A percentile compares a stretch with the other conserved stretches of the same genome.
Conservation (phyloP, 192 early-diverging fungal species). For the Podila epigama region DNA sequence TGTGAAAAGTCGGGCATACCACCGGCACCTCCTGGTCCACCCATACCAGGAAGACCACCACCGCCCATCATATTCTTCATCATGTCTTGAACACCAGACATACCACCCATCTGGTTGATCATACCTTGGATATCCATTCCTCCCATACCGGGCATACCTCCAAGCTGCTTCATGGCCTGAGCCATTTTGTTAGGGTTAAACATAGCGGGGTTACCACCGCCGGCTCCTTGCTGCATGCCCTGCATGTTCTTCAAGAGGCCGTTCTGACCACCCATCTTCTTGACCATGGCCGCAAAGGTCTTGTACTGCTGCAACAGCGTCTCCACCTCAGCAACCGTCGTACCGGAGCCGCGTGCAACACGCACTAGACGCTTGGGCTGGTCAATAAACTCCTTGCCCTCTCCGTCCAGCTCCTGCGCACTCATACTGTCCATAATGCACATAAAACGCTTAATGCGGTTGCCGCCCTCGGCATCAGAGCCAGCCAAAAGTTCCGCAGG, state of each 20-base stretch:
- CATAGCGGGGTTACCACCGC: constrained; percentile 26
- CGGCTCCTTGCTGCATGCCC: constrained; percentile 47
- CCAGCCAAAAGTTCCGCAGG: constrained; percentile 57
- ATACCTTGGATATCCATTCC: constrained; percentile 67
- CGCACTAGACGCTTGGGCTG: constrained; percentile 77
- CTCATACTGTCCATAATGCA: constrained; percentile 98
- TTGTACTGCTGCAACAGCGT: constrained; percentile 80
- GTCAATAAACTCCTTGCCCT: constrained; percentile 81
- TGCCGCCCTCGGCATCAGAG: constrained; percentile 63
- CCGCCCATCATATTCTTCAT: constrained; percentile 35
- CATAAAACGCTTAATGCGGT: constrained; percentile 77
- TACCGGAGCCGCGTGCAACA: constrained; percentile 86
- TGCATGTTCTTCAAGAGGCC: constrained; percentile 75
- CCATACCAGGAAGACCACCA: constrained; percentile 25
- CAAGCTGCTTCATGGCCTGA: constrained; percentile 41
- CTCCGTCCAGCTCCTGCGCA: constrained; percentile 86
- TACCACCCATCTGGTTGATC: constrained; percentile 73
- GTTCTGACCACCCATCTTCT: constrained; percentile 92
- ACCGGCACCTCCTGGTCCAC: constrained; percentile 38
- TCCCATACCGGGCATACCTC: constrained; percentile 58
- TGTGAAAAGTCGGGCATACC: constrained; percentile 69
- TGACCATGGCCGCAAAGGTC: constrained; percentile 86
- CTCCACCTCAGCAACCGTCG: constrained; percentile 83
- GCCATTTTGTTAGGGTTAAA: constrained; percentile 32
- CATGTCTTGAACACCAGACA: constrained; percentile 87